Percentiles rank a stretch among this genome's conserved stretches.
These are phyloP conservation scores for Oxyria digyna DNA, from an alignment of 148 eudicot species.

Conservation along the genomic window DNA sequence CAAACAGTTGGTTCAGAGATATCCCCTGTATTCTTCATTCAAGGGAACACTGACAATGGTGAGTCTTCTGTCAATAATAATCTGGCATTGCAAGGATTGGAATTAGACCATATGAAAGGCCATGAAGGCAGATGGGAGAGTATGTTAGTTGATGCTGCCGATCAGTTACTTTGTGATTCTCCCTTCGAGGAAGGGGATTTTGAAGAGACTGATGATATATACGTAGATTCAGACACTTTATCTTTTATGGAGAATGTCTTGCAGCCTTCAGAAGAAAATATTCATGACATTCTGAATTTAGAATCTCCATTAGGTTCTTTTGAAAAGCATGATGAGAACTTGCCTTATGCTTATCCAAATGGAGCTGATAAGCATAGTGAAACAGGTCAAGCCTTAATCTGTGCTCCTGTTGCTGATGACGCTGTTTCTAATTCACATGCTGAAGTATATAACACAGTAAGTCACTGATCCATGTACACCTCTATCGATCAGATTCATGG, in stretches of 20 bases:
- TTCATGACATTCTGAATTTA: constrained; percentile 7
- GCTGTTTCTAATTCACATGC: constrained; percentile 10
- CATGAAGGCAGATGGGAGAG: constrained; percentile 19
- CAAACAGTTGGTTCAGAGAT: not conserved
- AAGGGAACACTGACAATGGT: not conserved
- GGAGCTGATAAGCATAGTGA: constrained; percentile 11
- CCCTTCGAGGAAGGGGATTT: constrained; percentile 10
- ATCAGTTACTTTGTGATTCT: constrained; percentile 15
- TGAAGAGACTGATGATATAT: constrained; percentile 12
- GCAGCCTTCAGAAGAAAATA: constrained; percentile 17
- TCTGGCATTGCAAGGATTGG: constrained; percentile 7
- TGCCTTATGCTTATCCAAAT: not conserved
- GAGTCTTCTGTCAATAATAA: not conserved
- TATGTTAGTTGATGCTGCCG: constrained; percentile 20
- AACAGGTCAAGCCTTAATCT: constrained; percentile 12
- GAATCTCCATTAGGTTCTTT: constrained; percentile 11
- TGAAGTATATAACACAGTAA: not conserved
- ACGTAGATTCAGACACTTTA: constrained; percentile 13
- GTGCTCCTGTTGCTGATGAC: constrained; percentile 13
- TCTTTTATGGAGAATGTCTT: constrained; percentile 19
- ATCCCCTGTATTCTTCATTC: not conserved
- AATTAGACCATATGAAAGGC: constrained; percentile 12
- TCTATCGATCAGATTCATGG: not conserved
- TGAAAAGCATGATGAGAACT: constrained; percentile 11
- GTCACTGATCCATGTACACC: not conserved